Evolutionary conservation across 2,329 filamentous ascomycete species (phyloP), one percentile per base, ranked within the genome.

Genomic region (Colletotrichum cuscutae): DNA sequence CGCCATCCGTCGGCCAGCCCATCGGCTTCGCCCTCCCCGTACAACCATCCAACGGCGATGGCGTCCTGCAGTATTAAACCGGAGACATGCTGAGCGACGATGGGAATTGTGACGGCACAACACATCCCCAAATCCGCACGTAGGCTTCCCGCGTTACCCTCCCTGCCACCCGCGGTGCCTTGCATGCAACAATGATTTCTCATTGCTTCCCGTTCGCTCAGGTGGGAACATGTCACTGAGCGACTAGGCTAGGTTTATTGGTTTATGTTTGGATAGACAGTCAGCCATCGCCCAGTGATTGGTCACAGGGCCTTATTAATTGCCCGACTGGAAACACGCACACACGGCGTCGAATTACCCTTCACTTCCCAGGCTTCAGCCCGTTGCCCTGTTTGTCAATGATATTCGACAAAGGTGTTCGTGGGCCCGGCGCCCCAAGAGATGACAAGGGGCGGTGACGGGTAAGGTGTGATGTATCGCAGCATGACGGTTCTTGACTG

Each of bases 401-500:
- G 63, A 54, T 67, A 54, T 68, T 61, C 62, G 37, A 73, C 49
- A 42, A 22, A 60, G 56, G 57, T 35, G 68, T 53, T 70, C 46
- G 60, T 65, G 66, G 66, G 56, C 32, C 59, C 37, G 37, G 37
- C 37, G 37, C 37, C 15, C 37, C 42, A 8, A 46, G 28, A 49
- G 59, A 72, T 65, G 60, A 72, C 70, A 70, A 65, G 67, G 70
- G 61, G 62, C 60, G 70, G 60, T 63, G 72, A 68, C 64, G 42
- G 65, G 56, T 56, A 63, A 69, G 60, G 60, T 46, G 65, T 30
- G 64, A 72, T 69, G 69, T 49, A 63, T 73, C 65, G 60, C 46
- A 68, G 37, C 59, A 72, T 69, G 69, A 61, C 83, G 84, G 82
- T 83, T 79, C 81, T 65, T 75, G 79, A 75, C 77, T 77, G 79